Evolutionary conservation across 2,329 filamentous ascomycete species (phyloP).

Genomic region (Fusarium keratoplasticum): DNA sequence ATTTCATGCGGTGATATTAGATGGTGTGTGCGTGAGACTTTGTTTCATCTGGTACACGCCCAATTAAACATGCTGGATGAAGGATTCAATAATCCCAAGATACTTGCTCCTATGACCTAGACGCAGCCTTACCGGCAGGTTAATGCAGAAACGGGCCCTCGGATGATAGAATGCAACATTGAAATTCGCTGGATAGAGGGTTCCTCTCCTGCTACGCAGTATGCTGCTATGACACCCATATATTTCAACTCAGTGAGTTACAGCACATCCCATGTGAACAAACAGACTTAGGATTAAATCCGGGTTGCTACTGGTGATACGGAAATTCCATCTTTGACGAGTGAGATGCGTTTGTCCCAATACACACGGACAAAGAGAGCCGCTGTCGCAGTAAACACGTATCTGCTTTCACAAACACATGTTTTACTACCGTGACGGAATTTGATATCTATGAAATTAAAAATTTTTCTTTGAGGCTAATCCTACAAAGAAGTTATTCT

Average conservation of each 20-base stretch:
- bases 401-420: not conserved
- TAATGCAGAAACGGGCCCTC: not conserved
- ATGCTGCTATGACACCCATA: not conserved
- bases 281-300: not conserved
- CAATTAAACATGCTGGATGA: not conserved
- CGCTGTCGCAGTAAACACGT: not conserved
- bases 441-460: not conserved
- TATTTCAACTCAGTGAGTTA: not conserved
- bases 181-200: not conserved
- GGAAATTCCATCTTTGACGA: not conserved
- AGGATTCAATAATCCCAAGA: not conserved
- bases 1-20: slow-evolving; percentile 18
- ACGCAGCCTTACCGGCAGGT: not conserved
- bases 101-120: no score
- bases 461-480: no score
- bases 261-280: no score
- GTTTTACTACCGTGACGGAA: not conserved
- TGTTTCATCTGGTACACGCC: slow-evolving; percentile 8
- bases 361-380: not conserved
- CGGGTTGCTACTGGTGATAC: rapidly evolving
- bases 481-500: not conserved
- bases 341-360: not conserved
- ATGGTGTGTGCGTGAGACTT: not conserved
- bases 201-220: not conserved
- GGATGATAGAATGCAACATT: not conserved